A percentile compares a stretch with the other conserved stretches of the same genome.
Evolutionary conservation across 169 alveolate genomes (phyloP).

Genomic region (Besnoitia besnoiti): DNA sequence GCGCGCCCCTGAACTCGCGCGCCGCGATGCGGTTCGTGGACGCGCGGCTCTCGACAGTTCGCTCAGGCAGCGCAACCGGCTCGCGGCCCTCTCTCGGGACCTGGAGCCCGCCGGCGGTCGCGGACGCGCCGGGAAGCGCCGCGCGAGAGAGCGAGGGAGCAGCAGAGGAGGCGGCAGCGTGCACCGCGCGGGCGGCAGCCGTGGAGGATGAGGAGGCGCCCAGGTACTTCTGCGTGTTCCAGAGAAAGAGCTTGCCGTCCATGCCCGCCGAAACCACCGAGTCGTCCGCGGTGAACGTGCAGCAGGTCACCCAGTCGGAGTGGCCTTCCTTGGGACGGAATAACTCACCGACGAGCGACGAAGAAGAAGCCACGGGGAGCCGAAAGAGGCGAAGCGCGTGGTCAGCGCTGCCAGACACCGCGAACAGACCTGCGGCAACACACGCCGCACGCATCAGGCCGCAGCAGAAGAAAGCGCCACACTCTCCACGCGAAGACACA

Average conservation of each 20-base stretch:
- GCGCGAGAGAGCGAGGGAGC: background rate
- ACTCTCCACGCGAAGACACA: background rate
- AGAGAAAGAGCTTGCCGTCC: constrained; percentile 64
- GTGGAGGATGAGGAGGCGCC: background rate
- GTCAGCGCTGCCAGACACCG: constrained; percentile 67
- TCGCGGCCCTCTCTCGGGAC: background rate
- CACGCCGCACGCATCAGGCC: background rate
- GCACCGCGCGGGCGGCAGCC: background rate
- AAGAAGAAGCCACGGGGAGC: background rate
- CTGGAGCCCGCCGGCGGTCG: background rate
- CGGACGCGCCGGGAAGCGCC: background rate
- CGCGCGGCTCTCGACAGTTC: no score
- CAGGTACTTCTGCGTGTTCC: constrained; percentile 42
- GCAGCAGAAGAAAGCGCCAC: background rate
- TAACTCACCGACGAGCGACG: constrained; percentile 37
- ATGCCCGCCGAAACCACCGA: constrained; percentile 65
- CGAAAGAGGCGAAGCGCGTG: constrained; percentile 47
- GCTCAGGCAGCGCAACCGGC: constrained; percentile 31
- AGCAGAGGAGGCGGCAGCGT: background rate
- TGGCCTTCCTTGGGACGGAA: constrained; percentile 44
- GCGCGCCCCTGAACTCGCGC: constrained; percentile 19
- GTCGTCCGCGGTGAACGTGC: constrained; percentile 37
- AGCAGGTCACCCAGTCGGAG: constrained; percentile 66
- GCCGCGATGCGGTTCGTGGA: background rate
- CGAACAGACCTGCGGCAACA: background rate